phyloP scores from a whole-genome alignment of 2,329 filamentous ascomycete species.

The Pseudogymnoascus sp. region DNA sequence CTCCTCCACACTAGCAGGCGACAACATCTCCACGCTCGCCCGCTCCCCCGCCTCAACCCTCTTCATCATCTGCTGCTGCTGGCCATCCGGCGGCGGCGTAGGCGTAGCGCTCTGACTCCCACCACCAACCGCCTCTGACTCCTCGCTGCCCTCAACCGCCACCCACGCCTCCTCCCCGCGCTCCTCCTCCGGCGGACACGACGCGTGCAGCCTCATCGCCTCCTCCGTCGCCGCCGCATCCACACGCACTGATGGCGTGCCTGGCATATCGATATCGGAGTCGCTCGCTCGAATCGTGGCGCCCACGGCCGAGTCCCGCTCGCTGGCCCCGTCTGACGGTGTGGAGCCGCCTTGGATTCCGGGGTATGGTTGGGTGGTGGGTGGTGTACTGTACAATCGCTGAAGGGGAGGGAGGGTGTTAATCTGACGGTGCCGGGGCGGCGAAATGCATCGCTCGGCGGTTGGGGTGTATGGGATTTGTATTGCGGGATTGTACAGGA shows the following conservation, averaged over 20 bases:
- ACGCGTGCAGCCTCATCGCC: slow-evolving; percentile 22
- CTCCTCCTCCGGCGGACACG: slow-evolving; percentile 37
- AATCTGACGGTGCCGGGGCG: slow-evolving; percentile 1
- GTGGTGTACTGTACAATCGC: neutral
- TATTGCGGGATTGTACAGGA: neutral
- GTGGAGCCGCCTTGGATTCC: neutral
- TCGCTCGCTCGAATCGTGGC: neutral
- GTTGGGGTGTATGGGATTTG: neutral
- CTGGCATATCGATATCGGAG: slow-evolving; percentile 2
- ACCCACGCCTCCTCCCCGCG: slow-evolving; percentile 26
- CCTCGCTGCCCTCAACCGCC: slow-evolving; percentile 22
- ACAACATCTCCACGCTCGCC: slow-evolving; percentile 21
- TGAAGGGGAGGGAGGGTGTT: neutral
- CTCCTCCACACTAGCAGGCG: slow-evolving; percentile 29
- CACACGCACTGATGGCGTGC: slow-evolving; percentile 5
- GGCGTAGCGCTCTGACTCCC: slow-evolving; percentile 1
- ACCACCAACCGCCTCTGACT: slow-evolving; percentile 17
- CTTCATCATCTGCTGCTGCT: slow-evolving; percentile 31
- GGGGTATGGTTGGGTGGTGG: neutral
- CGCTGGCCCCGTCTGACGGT: neutral
- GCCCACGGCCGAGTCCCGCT: slow-evolving; percentile 1
- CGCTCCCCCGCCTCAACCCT: slow-evolving; percentile 29
- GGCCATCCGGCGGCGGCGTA: slow-evolving; percentile 12
- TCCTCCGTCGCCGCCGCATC: neutral
- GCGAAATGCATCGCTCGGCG: slow-evolving; percentile 3